Evolutionary conservation across 1,284 basidiomycete species (phyloP), one percentile per base, ranked within the genome.

Genomic region (Rhizoctonia solani): DNA sequence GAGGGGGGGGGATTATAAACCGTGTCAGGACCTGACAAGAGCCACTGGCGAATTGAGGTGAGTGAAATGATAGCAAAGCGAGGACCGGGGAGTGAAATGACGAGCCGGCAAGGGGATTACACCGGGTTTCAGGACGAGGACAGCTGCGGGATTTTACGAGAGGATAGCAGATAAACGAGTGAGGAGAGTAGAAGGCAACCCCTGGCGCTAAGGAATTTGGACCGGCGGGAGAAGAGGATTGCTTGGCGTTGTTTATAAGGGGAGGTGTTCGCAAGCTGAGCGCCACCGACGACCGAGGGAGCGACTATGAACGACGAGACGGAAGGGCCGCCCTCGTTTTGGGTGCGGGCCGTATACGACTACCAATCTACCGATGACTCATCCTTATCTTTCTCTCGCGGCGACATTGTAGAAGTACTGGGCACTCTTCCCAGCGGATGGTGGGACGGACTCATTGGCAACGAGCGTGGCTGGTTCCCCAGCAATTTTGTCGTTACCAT

Each of bases 381-480:
- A 5, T 92, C 95, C 0, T 85, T 99, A 52, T 92, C 91, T 13
- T 99, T 99, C 76, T 82, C 77, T 68, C 87, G 85, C 72, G 90
- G 89, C 71, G 94, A 97, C 74, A 84, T 98, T 71, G 97, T 99
- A 73, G 94, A 98, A 77, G 93, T 99, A 63, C 83, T 97, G 58
- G 93, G 90, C 5, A 88, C 90, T 75, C 86, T 98, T 63, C 91
- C 93, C 54, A 92, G 90, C 3, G 96, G 96, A 16, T 99, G 96
- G 96, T 99, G 96, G 96, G 97, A 99, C 77, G 96, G 97, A 6
- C 81, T 98, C 69, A 81, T 98, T 34, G 88, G 89, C 63, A 88
- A 89, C 66, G 87, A 91, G 76, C 86, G 96, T 58, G 96, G 96
- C 50, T 98, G 96, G 96, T 98, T 99, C 77, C 96, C 96, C 13